Conservation (phyloP, 116 monocot species). For the Posidonia oceanica region DNA sequence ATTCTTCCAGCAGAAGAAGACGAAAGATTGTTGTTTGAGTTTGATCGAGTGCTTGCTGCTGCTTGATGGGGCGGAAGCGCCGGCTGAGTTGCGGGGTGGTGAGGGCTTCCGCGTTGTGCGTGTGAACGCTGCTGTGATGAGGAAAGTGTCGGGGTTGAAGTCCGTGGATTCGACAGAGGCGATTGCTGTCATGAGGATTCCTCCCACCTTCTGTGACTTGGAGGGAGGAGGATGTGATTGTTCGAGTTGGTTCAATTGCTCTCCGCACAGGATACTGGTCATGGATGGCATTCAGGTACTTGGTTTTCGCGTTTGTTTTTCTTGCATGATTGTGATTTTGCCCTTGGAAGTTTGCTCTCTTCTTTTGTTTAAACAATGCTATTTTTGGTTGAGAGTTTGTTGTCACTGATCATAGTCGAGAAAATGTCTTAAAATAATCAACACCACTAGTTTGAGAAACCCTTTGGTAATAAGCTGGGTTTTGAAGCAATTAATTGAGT, state of each 20-base stretch:
- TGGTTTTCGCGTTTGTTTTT: background rate
- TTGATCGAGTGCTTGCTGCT: slow-evolving; percentile 55
- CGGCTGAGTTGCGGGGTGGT: slow-evolving; percentile 5
- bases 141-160: slow-evolving; percentile 79
- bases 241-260: slow-evolving; percentile 29
- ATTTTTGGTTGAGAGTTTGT: too few relatives aligned
- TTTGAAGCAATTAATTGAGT: too few relatives aligned
- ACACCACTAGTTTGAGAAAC: too few relatives aligned
- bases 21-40: background rate
- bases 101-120: slow-evolving; percentile 31
- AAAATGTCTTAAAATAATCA: too few relatives aligned
- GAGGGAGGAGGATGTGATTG: slow-evolving; percentile 16
- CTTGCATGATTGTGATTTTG: background rate
- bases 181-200: slow-evolving; percentile 75
- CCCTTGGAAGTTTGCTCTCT: background rate
- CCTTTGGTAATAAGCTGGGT: too few relatives aligned
- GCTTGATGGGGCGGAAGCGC: slow-evolving; percentile 39
- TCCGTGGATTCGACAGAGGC: slow-evolving; percentile 62
- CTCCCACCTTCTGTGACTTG: slow-evolving; percentile 36
- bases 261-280: slow-evolving; percentile 46
- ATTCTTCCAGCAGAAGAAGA: slow-evolving; percentile 5
- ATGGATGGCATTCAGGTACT: slow-evolving; percentile 95
- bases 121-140: slow-evolving; percentile 68
- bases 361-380: too few relatives aligned
- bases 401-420: too few relatives aligned